Evolutionary conservation across 192 early-diverging fungal species (phyloP), one percentile per base, ranked within the genome.

Genomic region (Glomus cerebriforme): DNA sequence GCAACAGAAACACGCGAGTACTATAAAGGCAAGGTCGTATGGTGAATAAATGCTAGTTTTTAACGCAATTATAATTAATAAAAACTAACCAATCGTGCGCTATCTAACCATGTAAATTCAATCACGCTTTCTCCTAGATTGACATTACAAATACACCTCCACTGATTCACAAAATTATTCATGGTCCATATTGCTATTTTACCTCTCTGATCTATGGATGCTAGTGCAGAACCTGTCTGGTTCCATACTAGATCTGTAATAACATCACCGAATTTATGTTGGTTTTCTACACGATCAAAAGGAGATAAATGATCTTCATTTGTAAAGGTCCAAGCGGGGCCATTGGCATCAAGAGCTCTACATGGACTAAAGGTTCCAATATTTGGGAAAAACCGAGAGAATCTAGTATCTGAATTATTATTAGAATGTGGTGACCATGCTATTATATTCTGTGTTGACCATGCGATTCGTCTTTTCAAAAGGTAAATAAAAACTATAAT

Each of bases 181-280:
- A 77, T 66, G 22, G 43, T 66, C 75, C 75, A 77, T 47, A 77
- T 17, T 9, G 58, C 39, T 29, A 77, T 49, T 45, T 49, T 67
- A 9, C 75, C 75, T 32, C 54, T 54, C 37, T 62, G 60, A 54
- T 77, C 75, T 45, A 77, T 77, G 24, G 63, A 67, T 45, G 75
- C 75, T 32, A 77, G 24, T 29, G 29, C 60, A 47, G 58, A 60
- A 10, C 75, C 75, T 9, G 35, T 47, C 27, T 77, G 75, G 34
- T 77, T 77, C 54, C 58, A 77, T 37, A 66, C 63, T 47, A 77
- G 10, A 67, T 77, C 58, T 19, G 59, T 39, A 27, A 77, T 77
- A 9, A 39, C 45, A 66, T 67, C 26, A 1, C 37, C 31, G 15
- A 27, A 22, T 19, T 12, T 45, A 27, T 73, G 72, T 59, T 73